Base-by-base conservation (phyloP, 225 moss, liverwort and hornwort genomes). In the Neckera pumila region DNA sequence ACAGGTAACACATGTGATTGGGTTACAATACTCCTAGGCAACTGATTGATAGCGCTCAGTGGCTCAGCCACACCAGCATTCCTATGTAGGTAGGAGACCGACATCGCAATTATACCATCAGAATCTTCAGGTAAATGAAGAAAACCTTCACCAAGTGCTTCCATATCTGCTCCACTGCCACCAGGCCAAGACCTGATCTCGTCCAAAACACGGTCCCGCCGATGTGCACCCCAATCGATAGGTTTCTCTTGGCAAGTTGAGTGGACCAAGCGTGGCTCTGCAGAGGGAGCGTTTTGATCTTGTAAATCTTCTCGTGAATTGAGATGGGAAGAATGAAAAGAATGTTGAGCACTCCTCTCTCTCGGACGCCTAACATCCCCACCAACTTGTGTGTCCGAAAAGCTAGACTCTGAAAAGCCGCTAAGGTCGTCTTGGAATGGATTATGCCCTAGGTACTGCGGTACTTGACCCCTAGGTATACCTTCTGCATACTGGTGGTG, bases 81-180 rank as follows among this genome's bases (percentile, higher is more conserved):
- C 77, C 86, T 90, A 49, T 89, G 93, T 57, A 87, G 40, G 70
- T 93, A 94, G 18, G 91, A 87, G 45, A 94, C 98, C 77, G 92
- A 89, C 53, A 93, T 78, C 33, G 64, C 84, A 80, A 96, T 86
- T 69, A 93, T 86, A 86, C 91, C 96, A 73, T 97, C 96, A 54
- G 95, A 92, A 89, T 92, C 93, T 87, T 98, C 96, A 67, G 97
- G 95, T 82, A 95, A 89, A 58, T 95, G 93, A 89, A 94, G 90
- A 74, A 89, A 95, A 62, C 86, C 69, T 86, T 80, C 93, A 86
- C 86, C 91, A 61, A 67, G 89, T 80, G 90, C 81, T 80, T 97
- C 97, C 85, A 90, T 62, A 49, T 97, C 98, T 34, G 82, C 40
- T 60, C 84, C 86, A 40, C 40, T 92, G 23, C 90, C 93, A 89